phyloP scores from a whole-genome alignment of 2,329 filamentous ascomycete species.

The Alternaria sp. region DNA sequence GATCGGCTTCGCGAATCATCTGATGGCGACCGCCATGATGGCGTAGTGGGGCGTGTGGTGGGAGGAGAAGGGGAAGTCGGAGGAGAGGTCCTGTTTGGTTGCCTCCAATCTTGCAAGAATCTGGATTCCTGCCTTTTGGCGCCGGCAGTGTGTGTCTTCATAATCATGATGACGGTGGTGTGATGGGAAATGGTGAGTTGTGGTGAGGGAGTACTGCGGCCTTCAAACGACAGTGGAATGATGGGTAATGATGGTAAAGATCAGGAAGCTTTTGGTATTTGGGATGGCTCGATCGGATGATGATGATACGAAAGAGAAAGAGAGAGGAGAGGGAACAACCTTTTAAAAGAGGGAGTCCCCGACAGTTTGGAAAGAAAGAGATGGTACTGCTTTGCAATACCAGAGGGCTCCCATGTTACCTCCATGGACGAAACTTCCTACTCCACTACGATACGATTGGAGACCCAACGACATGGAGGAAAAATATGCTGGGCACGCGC shows the following conservation, averaged over 20 bases:
- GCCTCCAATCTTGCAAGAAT: not conserved
- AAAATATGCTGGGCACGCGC: not conserved
- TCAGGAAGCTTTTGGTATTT: not conserved
- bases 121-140: not conserved
- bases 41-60: not conserved
- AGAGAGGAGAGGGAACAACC: not conserved
- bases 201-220: not conserved
- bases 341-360: not conserved
- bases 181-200: not conserved
- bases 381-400: not conserved
- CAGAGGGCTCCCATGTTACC: not conserved
- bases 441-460: not conserved
- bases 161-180: not conserved
- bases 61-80: not conserved
- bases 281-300: not conserved
- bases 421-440: not conserved
- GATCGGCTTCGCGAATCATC: not conserved
- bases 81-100: not conserved
- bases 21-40: not conserved
- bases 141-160: not conserved
- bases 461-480: not conserved
- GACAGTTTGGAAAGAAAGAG: not conserved
- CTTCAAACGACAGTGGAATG: not conserved
- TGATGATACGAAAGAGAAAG: not conserved
- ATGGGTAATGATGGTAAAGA: not conserved